Conservation (phyloP, 208 protist species). For the Leptomonas seymouri region DNA sequence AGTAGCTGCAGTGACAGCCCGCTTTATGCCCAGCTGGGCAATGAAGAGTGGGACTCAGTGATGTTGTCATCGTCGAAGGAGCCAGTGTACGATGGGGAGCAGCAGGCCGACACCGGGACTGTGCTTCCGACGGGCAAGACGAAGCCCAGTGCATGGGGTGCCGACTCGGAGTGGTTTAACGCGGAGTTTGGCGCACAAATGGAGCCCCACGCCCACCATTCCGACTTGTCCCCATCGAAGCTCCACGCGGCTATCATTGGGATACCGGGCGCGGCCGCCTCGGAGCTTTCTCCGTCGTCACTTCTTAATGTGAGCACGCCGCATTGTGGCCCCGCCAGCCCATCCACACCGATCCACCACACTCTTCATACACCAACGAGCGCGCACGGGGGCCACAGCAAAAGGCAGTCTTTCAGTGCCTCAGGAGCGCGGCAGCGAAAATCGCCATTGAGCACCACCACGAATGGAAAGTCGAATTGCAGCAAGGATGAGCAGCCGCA, state of each 20-base stretch:
- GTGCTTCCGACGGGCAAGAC: conserved; percentile 8
- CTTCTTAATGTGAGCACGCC: not conserved
- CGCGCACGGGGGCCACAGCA: too few species aligned
- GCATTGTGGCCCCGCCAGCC: not conserved
- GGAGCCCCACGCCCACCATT: conserved; percentile 18
- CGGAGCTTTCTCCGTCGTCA: not conserved
- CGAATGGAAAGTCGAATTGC: not conserved
- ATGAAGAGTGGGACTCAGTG: conserved; percentile 2
- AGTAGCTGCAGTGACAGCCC: conserved; percentile 8
- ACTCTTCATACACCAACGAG: too few species aligned
- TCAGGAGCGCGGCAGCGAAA: not conserved
- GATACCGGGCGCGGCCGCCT: not conserved
- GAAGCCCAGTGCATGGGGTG: conserved; percentile 38
- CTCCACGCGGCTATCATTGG: not conserved
- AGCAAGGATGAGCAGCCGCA: not conserved
- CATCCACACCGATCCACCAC: not conserved
- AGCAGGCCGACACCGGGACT: conserved; percentile 2
- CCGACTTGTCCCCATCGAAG: conserved; percentile 7
- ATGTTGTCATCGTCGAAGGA: conserved; percentile 12
- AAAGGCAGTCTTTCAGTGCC: not conserved
- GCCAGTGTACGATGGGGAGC: not conserved
- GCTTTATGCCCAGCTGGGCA: conserved; percentile 1
- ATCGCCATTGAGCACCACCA: not conserved
- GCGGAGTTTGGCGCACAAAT: conserved; percentile 44
- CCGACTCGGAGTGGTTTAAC: conserved; percentile 76